These are phyloP conservation scores for Penicillium polonicum DNA, from an alignment of 2,329 filamentous ascomycete genomes.

Conservation along the genomic window DNA sequence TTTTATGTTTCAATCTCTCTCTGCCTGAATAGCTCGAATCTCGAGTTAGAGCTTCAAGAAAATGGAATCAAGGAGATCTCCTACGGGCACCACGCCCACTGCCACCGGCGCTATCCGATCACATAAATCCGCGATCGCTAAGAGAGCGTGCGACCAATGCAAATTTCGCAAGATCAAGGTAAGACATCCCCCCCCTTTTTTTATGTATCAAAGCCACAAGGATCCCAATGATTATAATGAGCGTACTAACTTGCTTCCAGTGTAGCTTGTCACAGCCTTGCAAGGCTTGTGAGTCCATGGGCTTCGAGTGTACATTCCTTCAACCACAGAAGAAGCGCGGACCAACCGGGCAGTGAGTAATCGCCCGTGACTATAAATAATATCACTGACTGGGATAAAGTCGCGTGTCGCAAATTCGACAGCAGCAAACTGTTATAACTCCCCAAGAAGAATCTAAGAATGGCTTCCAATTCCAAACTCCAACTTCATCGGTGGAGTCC, in stretches of 20 bases:
- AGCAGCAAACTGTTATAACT: conserved; percentile 31
- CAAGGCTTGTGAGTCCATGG: conserved; percentile 39
- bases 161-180: conserved; percentile 42
- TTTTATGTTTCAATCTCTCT: conserved; percentile 1
- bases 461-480: conserved; percentile 26
- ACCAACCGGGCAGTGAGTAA: conserved; percentile 38
- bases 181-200: conserved; percentile 1
- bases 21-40: background rate
- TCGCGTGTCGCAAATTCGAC: conserved; percentile 40
- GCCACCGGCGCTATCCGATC: conserved; percentile 26
- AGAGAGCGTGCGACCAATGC: conserved; percentile 46
- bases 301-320: conserved; percentile 44
- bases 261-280: conserved; percentile 44
- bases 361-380: conserved; percentile 4
- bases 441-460: conserved; percentile 20
- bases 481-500: conserved; percentile 20
- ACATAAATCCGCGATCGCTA: conserved; percentile 28
- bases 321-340: conserved; percentile 45
- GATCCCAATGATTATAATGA: background rate
- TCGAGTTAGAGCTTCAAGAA: background rate
- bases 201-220: background rate
- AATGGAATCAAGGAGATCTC: conserved; percentile 26
- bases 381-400: conserved; percentile 21
- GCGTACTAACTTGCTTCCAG: conserved; percentile 18
- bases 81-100: conserved; percentile 10